Percentiles rank a stretch among this genome's conserved stretches.
Conservation (phyloP, 345 rosid species). For the Brassica juncea region DNA sequence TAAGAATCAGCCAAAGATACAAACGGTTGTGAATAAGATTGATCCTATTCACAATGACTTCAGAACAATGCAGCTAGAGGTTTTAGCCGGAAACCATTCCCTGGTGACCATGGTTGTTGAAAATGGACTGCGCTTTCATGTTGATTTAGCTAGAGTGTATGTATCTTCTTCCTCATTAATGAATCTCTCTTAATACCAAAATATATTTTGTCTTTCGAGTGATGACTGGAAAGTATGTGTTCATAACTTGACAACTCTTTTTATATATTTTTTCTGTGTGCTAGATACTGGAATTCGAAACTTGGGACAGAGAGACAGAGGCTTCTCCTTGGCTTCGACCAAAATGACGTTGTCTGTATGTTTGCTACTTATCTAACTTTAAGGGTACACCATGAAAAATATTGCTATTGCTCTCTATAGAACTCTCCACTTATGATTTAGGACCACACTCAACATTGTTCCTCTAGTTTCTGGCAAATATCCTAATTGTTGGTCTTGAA, state of each 20-base stretch:
- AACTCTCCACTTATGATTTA: not conserved
- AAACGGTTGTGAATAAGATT: slow-evolving; percentile 87
- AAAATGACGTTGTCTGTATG: slow-evolving; percentile 76
- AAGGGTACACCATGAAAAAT: slow-evolving; percentile 25
- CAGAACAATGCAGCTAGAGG: slow-evolving; percentile 89
- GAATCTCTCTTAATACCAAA: not conserved
- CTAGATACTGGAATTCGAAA: slow-evolving; percentile 94
- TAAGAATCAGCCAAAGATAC: slow-evolving; percentile 86
- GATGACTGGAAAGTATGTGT: slow-evolving; percentile 3
- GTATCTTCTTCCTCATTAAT: slow-evolving; percentile 28
- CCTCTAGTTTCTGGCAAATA: slow-evolving; percentile 1
- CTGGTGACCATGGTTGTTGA: slow-evolving; percentile 84
- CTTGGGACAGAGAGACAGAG: slow-evolving; percentile 88
- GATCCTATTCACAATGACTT: slow-evolving; percentile 73
- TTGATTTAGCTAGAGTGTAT: slow-evolving; percentile 88
- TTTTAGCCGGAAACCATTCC: slow-evolving; percentile 91
- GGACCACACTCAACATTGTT: not conserved
- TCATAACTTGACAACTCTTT: slow-evolving; percentile 15
- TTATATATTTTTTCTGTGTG: slow-evolving; percentile 22
- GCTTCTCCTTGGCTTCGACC: slow-evolving; percentile 62
- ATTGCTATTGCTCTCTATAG: slow-evolving; percentile 5
- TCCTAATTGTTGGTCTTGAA: slow-evolving; percentile 3
- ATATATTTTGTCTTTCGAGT: not conserved
- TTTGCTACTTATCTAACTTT: slow-evolving; percentile 39
- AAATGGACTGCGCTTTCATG: slow-evolving; percentile 80